phyloP scores from a whole-genome alignment of 2,329 filamentous ascomycete genomes.

The Claviceps arundinis region DNA sequence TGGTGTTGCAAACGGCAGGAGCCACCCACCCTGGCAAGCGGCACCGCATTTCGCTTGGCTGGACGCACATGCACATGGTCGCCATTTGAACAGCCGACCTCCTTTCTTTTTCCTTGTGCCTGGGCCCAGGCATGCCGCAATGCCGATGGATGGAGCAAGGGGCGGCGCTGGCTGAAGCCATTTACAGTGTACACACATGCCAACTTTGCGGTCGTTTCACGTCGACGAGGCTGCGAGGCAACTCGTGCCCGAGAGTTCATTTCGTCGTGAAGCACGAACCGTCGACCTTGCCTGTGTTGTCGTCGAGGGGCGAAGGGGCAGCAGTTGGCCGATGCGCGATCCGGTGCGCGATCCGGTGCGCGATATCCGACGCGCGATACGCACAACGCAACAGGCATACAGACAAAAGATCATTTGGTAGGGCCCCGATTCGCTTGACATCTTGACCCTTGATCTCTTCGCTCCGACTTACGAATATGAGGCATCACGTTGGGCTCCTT shows the following conservation, averaged over 20 bases:
- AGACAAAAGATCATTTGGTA: not conserved
- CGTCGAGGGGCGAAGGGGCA: not conserved
- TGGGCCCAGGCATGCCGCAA: not conserved
- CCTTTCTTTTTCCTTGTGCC: not conserved
- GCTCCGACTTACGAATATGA: not conserved
- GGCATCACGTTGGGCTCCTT: not conserved
- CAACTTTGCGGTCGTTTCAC: not conserved
- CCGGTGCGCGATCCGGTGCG: not conserved
- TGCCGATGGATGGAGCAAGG: not conserved
- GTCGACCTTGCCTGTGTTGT: not conserved
- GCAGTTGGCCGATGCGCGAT: conserved; percentile 1
- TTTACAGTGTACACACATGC: not conserved
- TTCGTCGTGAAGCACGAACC: not conserved
- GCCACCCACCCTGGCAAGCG: not conserved
- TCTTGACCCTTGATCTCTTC: not conserved
- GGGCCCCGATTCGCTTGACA: not conserved
- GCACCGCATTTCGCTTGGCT: too few species aligned
- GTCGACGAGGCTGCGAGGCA: not conserved
- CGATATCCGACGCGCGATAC: not conserved
- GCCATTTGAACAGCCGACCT: not conserved
- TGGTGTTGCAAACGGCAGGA: not conserved
- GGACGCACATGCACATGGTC: too few species aligned
- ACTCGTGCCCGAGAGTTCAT: not conserved
- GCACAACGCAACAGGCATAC: not conserved
- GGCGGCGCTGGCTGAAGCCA: not conserved